These are phyloP conservation scores for Nectriaceae sp. DNA, from an alignment of 2,329 filamentous ascomycete genomes.

Conservation along the genomic window DNA sequence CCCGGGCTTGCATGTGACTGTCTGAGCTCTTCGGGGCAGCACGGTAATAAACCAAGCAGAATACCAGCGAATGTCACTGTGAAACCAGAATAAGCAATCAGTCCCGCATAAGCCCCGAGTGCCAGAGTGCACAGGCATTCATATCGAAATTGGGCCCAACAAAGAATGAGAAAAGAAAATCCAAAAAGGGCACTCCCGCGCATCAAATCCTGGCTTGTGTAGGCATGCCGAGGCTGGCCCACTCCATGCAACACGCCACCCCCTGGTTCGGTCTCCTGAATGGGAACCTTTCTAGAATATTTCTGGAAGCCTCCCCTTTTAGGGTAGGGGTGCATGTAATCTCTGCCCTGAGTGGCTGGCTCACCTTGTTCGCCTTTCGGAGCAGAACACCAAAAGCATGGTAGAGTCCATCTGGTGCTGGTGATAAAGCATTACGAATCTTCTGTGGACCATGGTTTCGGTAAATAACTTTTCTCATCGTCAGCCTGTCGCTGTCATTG, in stretches of 20 bases:
- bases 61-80: constrained; percentile 10
- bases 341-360: background rate
- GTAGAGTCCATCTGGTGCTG: too few relatives aligned
- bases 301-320: constrained; percentile 24
- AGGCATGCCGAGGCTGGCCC: constrained; percentile 8
- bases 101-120: constrained; percentile 30
- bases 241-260: constrained; percentile 8
- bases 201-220: constrained; percentile 11
- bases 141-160: too few relatives aligned
- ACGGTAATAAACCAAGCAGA: constrained; percentile 4
- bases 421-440: background rate
- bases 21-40: constrained; percentile 1
- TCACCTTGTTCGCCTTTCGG: background rate
- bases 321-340: constrained; percentile 7
- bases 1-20: constrained; percentile 21
- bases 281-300: constrained; percentile 25
- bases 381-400: background rate
- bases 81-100: constrained; percentile 10
- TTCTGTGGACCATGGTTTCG: too few relatives aligned
- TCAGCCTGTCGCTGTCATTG: too few relatives aligned
- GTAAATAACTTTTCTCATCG: too few relatives aligned
- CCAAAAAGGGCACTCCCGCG: too few relatives aligned
- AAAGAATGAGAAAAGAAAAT: too few relatives aligned
- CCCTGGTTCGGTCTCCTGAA: constrained; percentile 13
- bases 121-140: too few relatives aligned